Evolutionary conservation across 2,329 filamentous ascomycete species (phyloP), one percentile per base, ranked within the genome.

Genomic region (Cladosporium oxysporum): DNA sequence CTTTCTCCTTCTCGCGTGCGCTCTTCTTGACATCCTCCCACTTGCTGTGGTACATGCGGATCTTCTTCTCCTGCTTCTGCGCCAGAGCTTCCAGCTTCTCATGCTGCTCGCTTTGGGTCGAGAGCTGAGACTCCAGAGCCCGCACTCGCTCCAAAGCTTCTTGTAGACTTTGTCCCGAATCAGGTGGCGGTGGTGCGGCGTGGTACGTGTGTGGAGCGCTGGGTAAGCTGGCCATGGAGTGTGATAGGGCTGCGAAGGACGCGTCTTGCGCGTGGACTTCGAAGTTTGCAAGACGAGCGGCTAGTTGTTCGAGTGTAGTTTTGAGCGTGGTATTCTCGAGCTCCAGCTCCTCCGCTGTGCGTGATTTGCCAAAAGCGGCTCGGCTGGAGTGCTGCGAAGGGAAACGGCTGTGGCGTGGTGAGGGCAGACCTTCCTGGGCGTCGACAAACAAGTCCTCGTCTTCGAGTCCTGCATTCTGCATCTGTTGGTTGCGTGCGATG

Each of bases 241-340:
- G 92, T 16, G 93, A 91, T 37, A 98, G 85, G 3, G 92, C 92
- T 62, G 90, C 91, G 44, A 78, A 77, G 0, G 74, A 76, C 6
- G 91, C 93, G 69, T 90, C 92, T 79, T 98, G 95, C 0, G 93
- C 92, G 72, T 92, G 93, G 47, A 92, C 89, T 78, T 99, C 94
- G 80, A 97, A 99, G 68, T 93, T 90, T 73, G 95, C 91, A n/a
- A 99, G 85, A 0, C 94, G 88, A 72, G 90, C 91, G 68, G 91
- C 91, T 41, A 97, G 85, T 59, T 92, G 92, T 78, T 98, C 93
- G 10, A 96, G 87, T 71, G 93, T 88, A 66, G 90, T 87, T 73
- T 95, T 94, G 60, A 98, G 84, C 11, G 91, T 91, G 68, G 90
- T 86, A 77, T 98, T 99, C 75, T 98, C 92, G 58, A 94, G 86